Evolutionary conservation across 2,329 filamentous ascomycete species (phyloP).

Genomic region (Fusarium stilboides): DNA sequence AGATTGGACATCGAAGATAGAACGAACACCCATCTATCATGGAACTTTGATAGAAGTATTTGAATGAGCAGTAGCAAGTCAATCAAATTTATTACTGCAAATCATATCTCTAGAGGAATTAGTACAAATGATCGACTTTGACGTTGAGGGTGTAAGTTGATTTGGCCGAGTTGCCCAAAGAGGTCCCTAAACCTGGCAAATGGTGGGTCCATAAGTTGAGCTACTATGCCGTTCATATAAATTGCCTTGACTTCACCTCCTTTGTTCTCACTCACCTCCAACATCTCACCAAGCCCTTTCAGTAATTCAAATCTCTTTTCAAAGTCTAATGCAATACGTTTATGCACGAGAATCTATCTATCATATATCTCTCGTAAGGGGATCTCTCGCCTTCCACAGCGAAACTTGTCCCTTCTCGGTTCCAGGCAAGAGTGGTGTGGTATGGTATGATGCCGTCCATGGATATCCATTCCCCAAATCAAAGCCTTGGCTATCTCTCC

Average conservation of each 20-base stretch:
- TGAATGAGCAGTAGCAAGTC: too few species aligned
- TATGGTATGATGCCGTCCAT: slow-evolving; percentile 30
- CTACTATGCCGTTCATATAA: slow-evolving; percentile 10
- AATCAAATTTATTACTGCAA: not conserved
- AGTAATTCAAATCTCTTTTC: slow-evolving; percentile 2
- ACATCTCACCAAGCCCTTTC: not conserved
- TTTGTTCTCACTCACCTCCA: slow-evolving; percentile 12
- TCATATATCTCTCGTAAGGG: slow-evolving; percentile 14
- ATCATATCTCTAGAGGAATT: not conserved
- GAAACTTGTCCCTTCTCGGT: slow-evolving; percentile 23
- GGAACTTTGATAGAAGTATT: not conserved
- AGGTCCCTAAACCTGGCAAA: slow-evolving; percentile 12
- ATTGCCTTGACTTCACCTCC: slow-evolving; percentile 3
- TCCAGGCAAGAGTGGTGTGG: slow-evolving; percentile 34
- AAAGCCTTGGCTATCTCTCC: slow-evolving; percentile 14
- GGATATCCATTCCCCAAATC: slow-evolving; percentile 27
- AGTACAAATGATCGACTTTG: slow-evolving; percentile 17
- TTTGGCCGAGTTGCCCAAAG: slow-evolving; percentile 25
- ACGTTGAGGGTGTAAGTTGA: slow-evolving; percentile 28
- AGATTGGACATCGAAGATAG: too few species aligned
- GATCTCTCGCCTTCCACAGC: slow-evolving; percentile 13
- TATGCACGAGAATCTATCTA: slow-evolving; percentile 33
- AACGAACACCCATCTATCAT: too few species aligned
- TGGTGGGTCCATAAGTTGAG: slow-evolving; percentile 10
- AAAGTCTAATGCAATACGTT: slow-evolving; percentile 21